A percentile compares a stretch with the other conserved stretches of the same genome.
Evolutionary conservation across 2,329 filamentous ascomycete species (phyloP).

Genomic region (Aureobasidium vineae): DNA sequence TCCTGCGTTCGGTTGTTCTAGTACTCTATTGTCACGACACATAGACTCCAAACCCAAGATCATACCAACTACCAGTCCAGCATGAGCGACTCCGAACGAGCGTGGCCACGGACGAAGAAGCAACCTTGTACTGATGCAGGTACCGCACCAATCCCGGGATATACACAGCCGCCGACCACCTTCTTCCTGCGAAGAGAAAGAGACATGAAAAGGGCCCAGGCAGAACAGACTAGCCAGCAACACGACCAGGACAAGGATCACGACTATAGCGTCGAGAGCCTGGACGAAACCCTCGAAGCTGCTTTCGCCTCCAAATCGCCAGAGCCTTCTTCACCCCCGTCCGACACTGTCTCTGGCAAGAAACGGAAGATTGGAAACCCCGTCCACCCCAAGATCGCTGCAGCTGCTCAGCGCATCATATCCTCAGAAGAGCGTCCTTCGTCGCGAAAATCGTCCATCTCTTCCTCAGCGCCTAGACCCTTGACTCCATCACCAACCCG

Average conservation of each 20-base stretch:
- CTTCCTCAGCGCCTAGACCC: constrained; percentile 32
- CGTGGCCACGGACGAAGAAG: constrained; percentile 5
- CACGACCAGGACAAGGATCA: constrained; percentile 46
- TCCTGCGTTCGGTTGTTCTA: not conserved
- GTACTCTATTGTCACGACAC: too few relatives aligned
- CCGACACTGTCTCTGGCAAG: constrained; percentile 28
- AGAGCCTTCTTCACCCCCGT: constrained; percentile 29
- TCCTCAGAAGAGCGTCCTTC: constrained; percentile 33
- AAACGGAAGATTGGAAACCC: constrained; percentile 39
- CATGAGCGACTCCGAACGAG: constrained; percentile 14
- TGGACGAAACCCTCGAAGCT: constrained; percentile 53
- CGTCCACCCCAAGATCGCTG: constrained; percentile 39
- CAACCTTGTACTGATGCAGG: constrained; percentile 21
- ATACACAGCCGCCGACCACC: constrained; percentile 50
- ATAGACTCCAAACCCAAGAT: not conserved
- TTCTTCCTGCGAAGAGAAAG: constrained; percentile 60
- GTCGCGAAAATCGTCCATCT: constrained; percentile 28
- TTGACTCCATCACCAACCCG: constrained; percentile 33
- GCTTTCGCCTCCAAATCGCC: constrained; percentile 39
- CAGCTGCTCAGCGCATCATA: constrained; percentile 38
- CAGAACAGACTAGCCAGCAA: constrained; percentile 29
- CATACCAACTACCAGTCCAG: not conserved
- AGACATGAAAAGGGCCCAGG: constrained; percentile 45
- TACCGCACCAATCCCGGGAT: constrained; percentile 29
- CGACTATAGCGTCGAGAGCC: constrained; percentile 58